Conservation (phyloP, 2,329 filamentous ascomycete genomes). For the Xylariaceae sp. region DNA sequence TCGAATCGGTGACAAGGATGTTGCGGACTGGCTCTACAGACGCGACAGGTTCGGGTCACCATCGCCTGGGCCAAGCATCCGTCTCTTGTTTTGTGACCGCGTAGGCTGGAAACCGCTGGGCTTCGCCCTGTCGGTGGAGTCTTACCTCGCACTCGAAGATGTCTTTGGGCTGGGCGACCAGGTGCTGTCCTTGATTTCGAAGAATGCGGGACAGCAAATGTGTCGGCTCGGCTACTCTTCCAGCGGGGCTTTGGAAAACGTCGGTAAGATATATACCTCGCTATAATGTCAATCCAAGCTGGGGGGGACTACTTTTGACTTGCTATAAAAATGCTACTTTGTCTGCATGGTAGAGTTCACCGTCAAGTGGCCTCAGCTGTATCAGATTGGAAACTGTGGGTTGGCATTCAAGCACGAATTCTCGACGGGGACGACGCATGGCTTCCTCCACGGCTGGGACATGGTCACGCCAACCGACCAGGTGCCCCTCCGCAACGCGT, state of each 20-base stretch:
- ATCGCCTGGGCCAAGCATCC: background rate
- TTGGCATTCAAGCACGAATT: background rate
- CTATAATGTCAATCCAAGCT: background rate
- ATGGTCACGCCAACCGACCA: background rate
- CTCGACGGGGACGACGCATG: background rate
- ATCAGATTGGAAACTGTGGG: background rate
- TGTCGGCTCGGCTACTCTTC: background rate
- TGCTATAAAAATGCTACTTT: background rate
- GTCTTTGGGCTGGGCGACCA: background rate
- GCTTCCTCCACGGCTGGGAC: slow-evolving; percentile 1
- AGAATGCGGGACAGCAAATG: background rate
- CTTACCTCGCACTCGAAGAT: background rate
- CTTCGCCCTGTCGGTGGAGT: background rate
- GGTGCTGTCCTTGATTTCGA: background rate
- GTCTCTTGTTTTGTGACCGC: background rate
- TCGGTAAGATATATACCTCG: background rate
- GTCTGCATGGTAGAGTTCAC: slow-evolving; percentile 1
- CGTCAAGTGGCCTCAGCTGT: slow-evolving; percentile 1
- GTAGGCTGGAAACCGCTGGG: background rate
- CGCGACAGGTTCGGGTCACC: background rate
- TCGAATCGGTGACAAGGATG: background rate
- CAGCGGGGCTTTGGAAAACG: background rate
- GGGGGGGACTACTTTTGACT: background rate
- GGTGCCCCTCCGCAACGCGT: background rate
- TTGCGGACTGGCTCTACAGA: background rate